A percentile compares a stretch with the other conserved stretches of the same genome.
phyloP scores from a whole-genome alignment of 208 protist genomes.

The Acanthamoeba triangularis region DNA sequence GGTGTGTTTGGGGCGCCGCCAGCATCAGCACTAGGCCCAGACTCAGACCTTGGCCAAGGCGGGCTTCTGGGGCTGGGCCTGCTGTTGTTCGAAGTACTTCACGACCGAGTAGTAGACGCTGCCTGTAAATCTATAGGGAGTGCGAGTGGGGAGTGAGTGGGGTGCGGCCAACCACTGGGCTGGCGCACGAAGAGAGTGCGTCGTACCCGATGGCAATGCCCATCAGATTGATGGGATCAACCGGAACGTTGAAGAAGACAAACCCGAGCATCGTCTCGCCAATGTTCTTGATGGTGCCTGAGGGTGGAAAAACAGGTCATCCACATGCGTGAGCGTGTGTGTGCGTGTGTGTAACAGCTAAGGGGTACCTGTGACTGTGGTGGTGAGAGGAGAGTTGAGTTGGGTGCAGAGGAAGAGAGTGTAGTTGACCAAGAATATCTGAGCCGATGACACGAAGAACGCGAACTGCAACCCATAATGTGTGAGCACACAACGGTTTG shows the following conservation, averaged over 20 bases:
- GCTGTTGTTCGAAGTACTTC: slow-evolving; percentile 39
- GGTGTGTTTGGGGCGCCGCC: too few species aligned
- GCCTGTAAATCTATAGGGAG: not conserved
- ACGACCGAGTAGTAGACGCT: not conserved
- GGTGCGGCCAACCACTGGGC: too few species aligned
- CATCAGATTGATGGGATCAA: not conserved
- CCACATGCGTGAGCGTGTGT: not conserved
- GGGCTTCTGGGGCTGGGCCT: not conserved
- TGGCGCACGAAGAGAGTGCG: too few species aligned
- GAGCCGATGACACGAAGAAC: slow-evolving; percentile 36
- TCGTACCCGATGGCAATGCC: slow-evolving; percentile 19
- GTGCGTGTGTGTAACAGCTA: not conserved
- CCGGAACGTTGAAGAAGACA: slow-evolving; percentile 16
- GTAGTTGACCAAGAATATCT: slow-evolving; percentile 58
- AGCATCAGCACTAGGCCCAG: not conserved
- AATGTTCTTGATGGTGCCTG: slow-evolving; percentile 34
- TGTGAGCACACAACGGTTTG: too few species aligned
- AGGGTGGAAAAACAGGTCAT: not conserved
- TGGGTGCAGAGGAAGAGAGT: slow-evolving; percentile 21
- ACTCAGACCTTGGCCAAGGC: not conserved
- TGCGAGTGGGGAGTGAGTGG: too few species aligned
- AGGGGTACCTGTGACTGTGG: slow-evolving; percentile 21
- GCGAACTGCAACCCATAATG: too few species aligned
- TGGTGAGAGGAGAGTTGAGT: slow-evolving; percentile 21
- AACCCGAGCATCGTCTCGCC: slow-evolving; percentile 9